A percentile compares a stretch with the other conserved stretches of the same genome.
These are phyloP conservation scores for Lachancea cidri DNA, from an alignment of 805 yeast genomes.

Conservation along the genomic window DNA sequence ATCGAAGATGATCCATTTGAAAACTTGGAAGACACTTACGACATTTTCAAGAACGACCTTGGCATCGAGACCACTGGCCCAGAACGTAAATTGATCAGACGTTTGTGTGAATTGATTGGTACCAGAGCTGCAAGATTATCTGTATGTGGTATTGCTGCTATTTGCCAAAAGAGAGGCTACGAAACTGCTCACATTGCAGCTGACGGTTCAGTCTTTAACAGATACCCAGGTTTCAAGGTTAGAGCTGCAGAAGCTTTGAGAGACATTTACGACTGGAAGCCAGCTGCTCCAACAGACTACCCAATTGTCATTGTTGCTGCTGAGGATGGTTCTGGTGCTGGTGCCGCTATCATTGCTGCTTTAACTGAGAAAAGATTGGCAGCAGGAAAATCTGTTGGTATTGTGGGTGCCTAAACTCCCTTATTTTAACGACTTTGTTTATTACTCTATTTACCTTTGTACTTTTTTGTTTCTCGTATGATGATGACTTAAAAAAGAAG, in stretches of 20 bases:
- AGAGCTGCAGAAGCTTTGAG: constrained; percentile 84
- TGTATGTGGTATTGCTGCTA: constrained; percentile 92
- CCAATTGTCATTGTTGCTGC: constrained; percentile 88
- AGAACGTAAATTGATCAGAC: constrained; percentile 79
- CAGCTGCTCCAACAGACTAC: constrained; percentile 43
- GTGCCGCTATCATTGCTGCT: constrained; percentile 98
- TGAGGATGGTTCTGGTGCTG: constrained; percentile 98
- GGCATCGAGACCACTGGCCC: constrained; percentile 61
- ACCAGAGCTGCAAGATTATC: constrained; percentile 90
- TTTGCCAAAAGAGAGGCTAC: constrained; percentile 79
- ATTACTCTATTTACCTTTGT: not conserved
- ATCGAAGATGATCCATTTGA: constrained; percentile 88
- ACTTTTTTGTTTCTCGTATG: not conserved
- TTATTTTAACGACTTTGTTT: not conserved
- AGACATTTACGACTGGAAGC: constrained; percentile 81
- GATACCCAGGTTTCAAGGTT: constrained; percentile 85
- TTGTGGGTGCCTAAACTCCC: constrained; percentile 17
- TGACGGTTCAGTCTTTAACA: constrained; percentile 94
- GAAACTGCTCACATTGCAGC: constrained; percentile 85
- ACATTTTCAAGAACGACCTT: constrained; percentile 55
- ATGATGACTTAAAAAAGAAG: not conserved
- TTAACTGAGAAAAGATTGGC: constrained; percentile 75
- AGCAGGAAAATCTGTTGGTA: constrained; percentile 66
- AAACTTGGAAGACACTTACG: constrained; percentile 70
- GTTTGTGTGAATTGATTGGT: constrained; percentile 81